Percentiles rank a stretch among this genome's conserved stretches.
Evolutionary conservation across 345 rosid species (phyloP).

Genomic region (Citrus medica): DNA sequence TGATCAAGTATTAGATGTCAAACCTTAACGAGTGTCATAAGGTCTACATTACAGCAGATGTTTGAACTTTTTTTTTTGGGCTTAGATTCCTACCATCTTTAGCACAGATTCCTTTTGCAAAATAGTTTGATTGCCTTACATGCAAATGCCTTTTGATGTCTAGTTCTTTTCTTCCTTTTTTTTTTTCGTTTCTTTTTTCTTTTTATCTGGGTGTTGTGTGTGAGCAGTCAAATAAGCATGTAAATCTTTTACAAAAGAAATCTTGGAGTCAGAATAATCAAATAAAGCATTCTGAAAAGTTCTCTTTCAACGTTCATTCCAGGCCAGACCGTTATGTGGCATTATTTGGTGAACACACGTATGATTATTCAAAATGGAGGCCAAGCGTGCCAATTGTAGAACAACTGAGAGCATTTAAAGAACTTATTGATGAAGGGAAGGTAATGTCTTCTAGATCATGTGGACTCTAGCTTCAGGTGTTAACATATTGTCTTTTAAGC

Average conservation of each 20-base stretch:
- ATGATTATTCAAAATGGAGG: conserved; percentile 80
- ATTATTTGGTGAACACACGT: conserved; percentile 64
- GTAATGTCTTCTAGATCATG: conserved; percentile 27
- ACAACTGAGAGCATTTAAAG: conserved; percentile 78
- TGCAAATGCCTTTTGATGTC: not conserved
- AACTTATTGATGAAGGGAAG: conserved; percentile 86
- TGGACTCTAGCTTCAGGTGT: not conserved
- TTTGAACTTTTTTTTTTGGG: not conserved
- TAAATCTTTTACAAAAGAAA: not conserved
- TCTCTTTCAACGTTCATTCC: conserved; percentile 24
- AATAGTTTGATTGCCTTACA: not conserved
- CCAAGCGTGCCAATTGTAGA: conserved; percentile 67
- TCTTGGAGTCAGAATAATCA: not conserved
- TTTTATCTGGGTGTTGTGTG: not conserved
- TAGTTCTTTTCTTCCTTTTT: not conserved
- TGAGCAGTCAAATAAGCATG: not conserved
- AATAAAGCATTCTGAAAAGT: not conserved
- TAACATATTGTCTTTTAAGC: not conserved
- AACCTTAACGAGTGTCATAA: not conserved
- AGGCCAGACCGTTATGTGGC: conserved; percentile 99
- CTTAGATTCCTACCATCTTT: not conserved
- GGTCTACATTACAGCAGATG: not conserved
- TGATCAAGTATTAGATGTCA: not conserved
- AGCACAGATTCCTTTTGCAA: not conserved
- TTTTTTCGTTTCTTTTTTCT: too few relatives aligned